phyloP scores from a whole-genome alignment of 2,329 filamentous ascomycete genomes.

The Aureobasidium sp. region DNA sequence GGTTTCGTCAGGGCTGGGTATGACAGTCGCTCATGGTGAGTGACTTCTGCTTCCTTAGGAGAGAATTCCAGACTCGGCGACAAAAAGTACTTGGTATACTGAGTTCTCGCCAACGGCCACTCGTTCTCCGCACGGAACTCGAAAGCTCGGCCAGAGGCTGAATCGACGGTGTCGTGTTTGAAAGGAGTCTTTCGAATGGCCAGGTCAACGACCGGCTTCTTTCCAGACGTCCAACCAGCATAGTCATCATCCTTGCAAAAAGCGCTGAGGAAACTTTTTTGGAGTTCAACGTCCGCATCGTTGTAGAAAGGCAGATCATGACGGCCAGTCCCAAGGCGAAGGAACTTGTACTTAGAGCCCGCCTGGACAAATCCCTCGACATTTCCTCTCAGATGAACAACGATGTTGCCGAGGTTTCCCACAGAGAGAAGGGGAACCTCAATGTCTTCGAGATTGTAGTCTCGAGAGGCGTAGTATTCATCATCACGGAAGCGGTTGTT shows the following conservation, averaged over 20 bases:
- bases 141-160: constrained; percentile 30
- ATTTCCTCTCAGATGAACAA: constrained; percentile 61
- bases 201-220: constrained; percentile 54
- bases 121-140: constrained; percentile 48
- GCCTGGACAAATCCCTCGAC: constrained; percentile 57
- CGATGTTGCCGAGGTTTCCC: constrained; percentile 63
- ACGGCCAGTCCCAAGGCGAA: constrained; percentile 60
- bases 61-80: too few relatives aligned
- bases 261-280: constrained; percentile 59
- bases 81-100: constrained; percentile 52
- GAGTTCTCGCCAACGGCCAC: constrained; percentile 60
- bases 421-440: constrained; percentile 59
- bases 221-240: constrained; percentile 53
- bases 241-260: constrained; percentile 61
- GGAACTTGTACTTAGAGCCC: constrained; percentile 58
- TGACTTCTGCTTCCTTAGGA: too few relatives aligned
- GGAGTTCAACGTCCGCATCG: constrained; percentile 57
- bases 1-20: constrained; percentile 54
- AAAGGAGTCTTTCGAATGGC: constrained; percentile 57
- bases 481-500: constrained; percentile 53
- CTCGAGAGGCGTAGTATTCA: constrained; percentile 55
- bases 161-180: constrained; percentile 36
- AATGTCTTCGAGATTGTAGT: constrained; percentile 58
- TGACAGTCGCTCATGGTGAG: constrained; percentile 23
- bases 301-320: constrained; percentile 70